phyloP scores from a whole-genome alignment of 2,329 filamentous ascomycete genomes.

The Alternaria ethzedia region DNA sequence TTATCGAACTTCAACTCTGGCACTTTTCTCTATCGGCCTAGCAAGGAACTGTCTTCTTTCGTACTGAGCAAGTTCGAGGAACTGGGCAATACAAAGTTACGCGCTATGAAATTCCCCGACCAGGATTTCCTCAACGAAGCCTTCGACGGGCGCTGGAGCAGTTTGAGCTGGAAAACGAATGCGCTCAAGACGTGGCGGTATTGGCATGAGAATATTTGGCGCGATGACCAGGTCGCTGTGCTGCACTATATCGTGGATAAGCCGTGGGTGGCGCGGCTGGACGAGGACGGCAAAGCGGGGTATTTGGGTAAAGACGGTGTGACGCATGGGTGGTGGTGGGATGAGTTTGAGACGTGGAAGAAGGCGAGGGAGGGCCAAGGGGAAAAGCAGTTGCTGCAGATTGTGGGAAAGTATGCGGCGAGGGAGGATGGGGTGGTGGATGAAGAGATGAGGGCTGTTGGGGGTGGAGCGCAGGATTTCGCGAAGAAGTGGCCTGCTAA shows the following conservation, averaged over 20 bases:
- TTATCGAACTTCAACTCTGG: slow-evolving; percentile 59
- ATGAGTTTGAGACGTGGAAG: slow-evolving; percentile 53
- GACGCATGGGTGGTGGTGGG: slow-evolving; percentile 63
- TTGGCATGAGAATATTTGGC: slow-evolving; percentile 60
- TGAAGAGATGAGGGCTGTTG: slow-evolving; percentile 41
- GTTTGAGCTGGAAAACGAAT: slow-evolving; percentile 59
- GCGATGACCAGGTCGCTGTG: slow-evolving; percentile 55
- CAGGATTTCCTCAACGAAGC: slow-evolving; percentile 61
- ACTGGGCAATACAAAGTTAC: slow-evolving; percentile 42
- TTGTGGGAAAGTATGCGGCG: slow-evolving; percentile 33
- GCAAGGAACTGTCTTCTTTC: slow-evolving; percentile 44
- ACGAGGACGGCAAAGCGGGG: slow-evolving; percentile 52
- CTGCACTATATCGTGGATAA: slow-evolving; percentile 64
- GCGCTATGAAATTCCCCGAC: slow-evolving; percentile 59
- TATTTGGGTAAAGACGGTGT: slow-evolving; percentile 59
- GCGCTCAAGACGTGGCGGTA: slow-evolving; percentile 62
- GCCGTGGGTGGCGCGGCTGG: slow-evolving; percentile 57
- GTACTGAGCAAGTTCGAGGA: slow-evolving; percentile 53
- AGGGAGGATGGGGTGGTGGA: slow-evolving; percentile 23
- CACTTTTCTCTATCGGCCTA: slow-evolving; percentile 59
- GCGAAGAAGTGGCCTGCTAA: slow-evolving; percentile 34
- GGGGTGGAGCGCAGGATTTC: slow-evolving; percentile 40
- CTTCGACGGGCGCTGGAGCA: slow-evolving; percentile 54
- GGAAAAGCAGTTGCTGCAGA: slow-evolving; percentile 24
- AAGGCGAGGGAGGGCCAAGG: slow-evolving; percentile 28